Evolutionary conservation across 495 filamentous ascomycete species (phyloP), one percentile per base, ranked within the genome.

Genomic region (Penicillium cinerascens): DNA sequence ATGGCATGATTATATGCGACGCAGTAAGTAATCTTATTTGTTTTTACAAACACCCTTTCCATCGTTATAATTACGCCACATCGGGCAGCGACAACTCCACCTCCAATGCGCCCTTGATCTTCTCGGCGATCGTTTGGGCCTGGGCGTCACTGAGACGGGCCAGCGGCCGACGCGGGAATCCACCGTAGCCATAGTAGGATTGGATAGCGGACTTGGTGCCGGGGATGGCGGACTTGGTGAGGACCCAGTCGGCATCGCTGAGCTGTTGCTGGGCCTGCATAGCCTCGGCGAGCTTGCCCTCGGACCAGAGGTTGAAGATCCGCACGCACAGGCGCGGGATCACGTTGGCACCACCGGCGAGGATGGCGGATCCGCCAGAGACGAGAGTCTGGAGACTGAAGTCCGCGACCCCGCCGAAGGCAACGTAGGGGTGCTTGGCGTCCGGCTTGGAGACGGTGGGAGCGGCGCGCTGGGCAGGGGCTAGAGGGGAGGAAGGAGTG

Each of bases 361-460:
- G 89, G 65, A 92, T 91, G 26, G 90, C 90, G 39, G 82, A 86
- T 7, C 89, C 90, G 13, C 90, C 89, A 16, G 83, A 87, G 33
- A 84, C 82, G 2, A 91, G 76, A 4, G 90, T 92, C 71, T 95
- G 90, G 36, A 88, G 77, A 2, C 87, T 85, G 73, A 95, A 93
- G 67, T 95, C 90, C 49, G 88, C 90, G 68, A 95, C 87, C 46
- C 90, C 90, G 35, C 90, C 89, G 54, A 92, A 92, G 6, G 89
- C 88, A 77, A 95, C 88, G 70, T 92, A 93, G 44, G 83, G 77
- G 42, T 76, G 71, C 55, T 75, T 82, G 6, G 64, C 71, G 43
- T 56, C 48, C 0, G 64, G 66, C 63, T 75, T 77, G 56, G 70
- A 51, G 38, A 66, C 63, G 17, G 63, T 63, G 4, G 59, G 49